Base-by-base conservation (phyloP, 176 grass and related monocot species). In the Secale cereale region DNA sequence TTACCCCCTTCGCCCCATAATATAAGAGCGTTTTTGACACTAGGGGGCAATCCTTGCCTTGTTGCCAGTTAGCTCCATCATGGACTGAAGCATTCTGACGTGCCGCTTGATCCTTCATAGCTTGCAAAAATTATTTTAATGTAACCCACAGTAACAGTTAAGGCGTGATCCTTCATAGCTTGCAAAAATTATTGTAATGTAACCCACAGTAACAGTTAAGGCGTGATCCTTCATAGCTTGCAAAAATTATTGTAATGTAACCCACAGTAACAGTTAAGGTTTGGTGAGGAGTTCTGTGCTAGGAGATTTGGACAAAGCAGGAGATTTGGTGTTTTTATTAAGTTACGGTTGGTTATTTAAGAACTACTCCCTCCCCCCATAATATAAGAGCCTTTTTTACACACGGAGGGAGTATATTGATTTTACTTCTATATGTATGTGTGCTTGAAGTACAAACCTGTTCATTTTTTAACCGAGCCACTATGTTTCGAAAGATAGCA, bases 391-490 rank as follows among this genome's bases (percentile, higher is more conserved):
- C n/a, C n/a, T n/a, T n/a, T n/a, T n/a, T n/a, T n/a, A n/a, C n/a
- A n/a, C n/a, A n/a, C n/a, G n/a, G n/a, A n/a, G n/a, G n/a, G n/a
- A n/a, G n/a, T n/a, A 52, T 63, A 10, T 23, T 16, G 37, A 30
- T 65, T 89, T 36, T 17, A 59, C 40, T 40, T 86, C 9, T 61
- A 14, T 60, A 45, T 37, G 36, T 41, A 66, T 74, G 32, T 79
- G 41, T 41, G 67, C 33, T 57, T 74, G 35, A 19, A 73, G 3
- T 75, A 75, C 27, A 15, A 68, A 40, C n/a, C 16, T 65, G 23
- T 78, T 72, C 41, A 22, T 69, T n/a, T 9, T 23, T 39, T 39
- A 3, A 3, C 22, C 33, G 33, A 28, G 30, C 29, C 26, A 8
- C 12, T 78, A 32, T 77, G 13, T 27, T 82, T 46, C 35, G 7